Evolutionary conservation across 345 rosid genomes (phyloP).

Genomic region (Barbarea vulgaris): DNA sequence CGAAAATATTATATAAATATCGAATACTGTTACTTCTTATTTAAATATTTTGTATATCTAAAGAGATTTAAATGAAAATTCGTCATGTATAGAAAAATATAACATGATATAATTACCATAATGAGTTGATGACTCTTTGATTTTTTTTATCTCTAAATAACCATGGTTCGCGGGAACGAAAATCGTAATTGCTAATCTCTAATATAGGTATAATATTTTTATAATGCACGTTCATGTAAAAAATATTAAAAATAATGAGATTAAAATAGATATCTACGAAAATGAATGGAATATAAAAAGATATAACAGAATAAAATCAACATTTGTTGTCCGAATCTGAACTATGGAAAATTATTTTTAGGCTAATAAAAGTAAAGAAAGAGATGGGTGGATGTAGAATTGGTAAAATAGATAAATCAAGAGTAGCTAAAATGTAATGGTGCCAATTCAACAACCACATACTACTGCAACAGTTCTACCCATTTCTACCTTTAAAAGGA

Average conservation of each 20-base stretch:
- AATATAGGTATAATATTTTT: too few species aligned
- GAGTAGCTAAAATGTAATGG: conserved; percentile 15
- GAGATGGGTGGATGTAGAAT: neutral
- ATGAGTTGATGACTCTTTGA: too few species aligned
- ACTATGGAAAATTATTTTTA: neutral
- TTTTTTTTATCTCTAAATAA: too few species aligned
- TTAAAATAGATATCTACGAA: too few species aligned
- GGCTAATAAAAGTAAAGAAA: neutral
- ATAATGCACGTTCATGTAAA: neutral
- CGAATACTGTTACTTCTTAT: too few species aligned
- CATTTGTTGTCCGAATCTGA: neutral
- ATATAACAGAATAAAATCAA: neutral
- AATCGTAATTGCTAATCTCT: too few species aligned
- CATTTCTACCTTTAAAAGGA: conserved; percentile 30
- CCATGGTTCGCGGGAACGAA: too few species aligned
- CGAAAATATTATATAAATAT: too few species aligned
- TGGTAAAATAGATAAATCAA: conserved; percentile 33
- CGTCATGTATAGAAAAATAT: too few species aligned
- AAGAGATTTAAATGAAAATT: too few species aligned
- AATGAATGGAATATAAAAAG: neutral
- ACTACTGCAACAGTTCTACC: conserved; percentile 15
- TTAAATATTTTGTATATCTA: too few species aligned
- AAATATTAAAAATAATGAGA: neutral
- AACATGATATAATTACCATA: too few species aligned
- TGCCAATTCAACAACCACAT: conserved; percentile 29